A percentile compares a stretch with the other conserved stretches of the same genome.
These are phyloP conservation scores for Scenedesmus sp. DNA, from an alignment of 163 green algal genomes.

Conservation along the genomic window DNA sequence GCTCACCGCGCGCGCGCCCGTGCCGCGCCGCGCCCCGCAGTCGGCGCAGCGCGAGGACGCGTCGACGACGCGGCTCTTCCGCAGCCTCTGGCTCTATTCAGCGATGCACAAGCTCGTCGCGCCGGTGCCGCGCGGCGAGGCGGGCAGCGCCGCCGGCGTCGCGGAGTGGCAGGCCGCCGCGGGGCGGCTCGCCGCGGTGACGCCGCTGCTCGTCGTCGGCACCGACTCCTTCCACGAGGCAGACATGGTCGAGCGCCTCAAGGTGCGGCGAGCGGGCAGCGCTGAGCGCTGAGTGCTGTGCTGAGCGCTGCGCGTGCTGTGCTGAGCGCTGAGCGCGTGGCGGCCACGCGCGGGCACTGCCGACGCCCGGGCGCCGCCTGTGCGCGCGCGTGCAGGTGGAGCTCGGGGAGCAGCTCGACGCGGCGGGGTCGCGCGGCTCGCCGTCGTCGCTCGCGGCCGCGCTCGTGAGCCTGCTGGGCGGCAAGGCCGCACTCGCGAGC, in stretches of 20 bases:
- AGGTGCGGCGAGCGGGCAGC: constrained; percentile 40
- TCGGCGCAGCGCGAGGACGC: constrained; percentile 42
- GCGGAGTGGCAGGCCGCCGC: constrained; percentile 54
- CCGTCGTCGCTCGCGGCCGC: constrained; percentile 33
- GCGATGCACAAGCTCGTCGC: constrained; percentile 61
- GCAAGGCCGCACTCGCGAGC: constrained; percentile 3
- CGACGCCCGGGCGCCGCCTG: too few species aligned
- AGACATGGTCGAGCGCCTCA: constrained; percentile 63
- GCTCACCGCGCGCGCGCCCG: too few species aligned
- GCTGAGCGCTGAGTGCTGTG: neutral
- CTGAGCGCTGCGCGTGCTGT: neutral
- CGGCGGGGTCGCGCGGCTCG: constrained; percentile 39
- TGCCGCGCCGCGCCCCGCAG: too few species aligned
- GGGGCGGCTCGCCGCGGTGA: constrained; percentile 64
- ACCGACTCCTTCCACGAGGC: constrained; percentile 49
- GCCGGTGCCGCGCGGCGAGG: neutral
- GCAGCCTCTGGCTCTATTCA: constrained; percentile 73
- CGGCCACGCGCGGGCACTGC: too few species aligned
- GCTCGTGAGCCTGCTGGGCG: constrained; percentile 36
- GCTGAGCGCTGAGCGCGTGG: too few species aligned
- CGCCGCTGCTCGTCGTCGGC: constrained; percentile 67
- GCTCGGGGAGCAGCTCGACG: constrained; percentile 52
- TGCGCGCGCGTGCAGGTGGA: constrained; percentile 53
- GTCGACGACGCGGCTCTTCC: constrained; percentile 58
- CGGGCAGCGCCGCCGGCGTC: constrained; percentile 13